Evolutionary conservation across 140 eudicot species (phyloP).

Genomic region (Erigeron philadelphicus): DNA sequence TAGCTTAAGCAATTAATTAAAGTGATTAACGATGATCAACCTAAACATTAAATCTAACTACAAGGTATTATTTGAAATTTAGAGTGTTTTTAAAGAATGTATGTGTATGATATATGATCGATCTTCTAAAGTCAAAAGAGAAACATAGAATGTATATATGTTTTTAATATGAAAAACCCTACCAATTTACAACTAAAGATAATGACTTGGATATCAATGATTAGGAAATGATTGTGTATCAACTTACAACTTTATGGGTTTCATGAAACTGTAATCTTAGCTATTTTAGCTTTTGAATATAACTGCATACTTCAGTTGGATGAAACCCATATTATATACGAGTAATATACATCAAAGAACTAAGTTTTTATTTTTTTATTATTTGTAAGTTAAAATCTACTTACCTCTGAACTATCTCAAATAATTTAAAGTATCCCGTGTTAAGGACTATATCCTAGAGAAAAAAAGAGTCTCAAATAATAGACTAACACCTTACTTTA

Average conservation of each 20-base stretch:
- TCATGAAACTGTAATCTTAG: neutral
- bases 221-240: slow-evolving; percentile 26
- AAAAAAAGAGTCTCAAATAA: too few relatives aligned
- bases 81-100: neutral
- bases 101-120: neutral
- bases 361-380: too few relatives aligned
- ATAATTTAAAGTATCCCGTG: too few relatives aligned
- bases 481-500: too few relatives aligned
- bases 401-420: too few relatives aligned
- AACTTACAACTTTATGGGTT: neutral
- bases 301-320: too few relatives aligned
- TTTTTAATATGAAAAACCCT: slow-evolving; percentile 16
- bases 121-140: neutral
- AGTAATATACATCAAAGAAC: too few relatives aligned
- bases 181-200: slow-evolving; percentile 15
- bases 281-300: too few relatives aligned
- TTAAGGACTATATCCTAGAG: too few relatives aligned
- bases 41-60: neutral
- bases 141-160: slow-evolving; percentile 8
- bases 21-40: neutral
- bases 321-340: too few relatives aligned
- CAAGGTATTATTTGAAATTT: neutral
- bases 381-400: too few relatives aligned
- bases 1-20: neutral
- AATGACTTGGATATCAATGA: slow-evolving; percentile 21